These are phyloP conservation scores for Harringtonia aguacate DNA, from an alignment of 2,329 filamentous ascomycete genomes.

Conservation along the genomic window DNA sequence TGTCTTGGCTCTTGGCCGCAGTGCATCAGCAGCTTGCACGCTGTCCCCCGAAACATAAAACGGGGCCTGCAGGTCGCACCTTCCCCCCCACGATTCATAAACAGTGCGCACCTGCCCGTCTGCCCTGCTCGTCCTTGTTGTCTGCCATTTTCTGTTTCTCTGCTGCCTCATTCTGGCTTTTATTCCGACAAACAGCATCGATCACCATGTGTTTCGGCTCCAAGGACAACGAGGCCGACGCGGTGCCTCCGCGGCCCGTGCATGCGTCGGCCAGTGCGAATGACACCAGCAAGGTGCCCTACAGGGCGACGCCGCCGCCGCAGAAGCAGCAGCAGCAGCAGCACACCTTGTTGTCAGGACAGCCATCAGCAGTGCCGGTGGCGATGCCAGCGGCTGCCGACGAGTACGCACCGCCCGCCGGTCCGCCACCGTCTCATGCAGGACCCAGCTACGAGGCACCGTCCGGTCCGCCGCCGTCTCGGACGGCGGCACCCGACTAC, in stretches of 20 bases:
- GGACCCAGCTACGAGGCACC: neutral
- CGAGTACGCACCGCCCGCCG: conserved; percentile 11
- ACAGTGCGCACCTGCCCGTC: too few species aligned
- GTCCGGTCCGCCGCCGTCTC: neutral
- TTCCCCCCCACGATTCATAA: too few species aligned
- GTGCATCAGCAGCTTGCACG: too few species aligned
- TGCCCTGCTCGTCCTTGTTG: too few species aligned
- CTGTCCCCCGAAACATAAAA: too few species aligned
- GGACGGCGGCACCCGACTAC: conserved; percentile 6
- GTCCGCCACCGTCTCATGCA: too few species aligned
- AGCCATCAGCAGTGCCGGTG: too few species aligned
- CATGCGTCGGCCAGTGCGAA: neutral
- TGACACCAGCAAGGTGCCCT: too few species aligned
- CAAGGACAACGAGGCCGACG: conserved; percentile 5
- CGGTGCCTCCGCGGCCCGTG: conserved; percentile 2
- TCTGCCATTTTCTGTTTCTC: too few species aligned
- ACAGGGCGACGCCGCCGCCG: neutral
- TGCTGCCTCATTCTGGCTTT: neutral
- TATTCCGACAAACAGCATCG: neutral
- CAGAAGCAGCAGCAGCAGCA: neutral
- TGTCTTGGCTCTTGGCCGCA: too few species aligned
- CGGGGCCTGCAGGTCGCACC: too few species aligned
- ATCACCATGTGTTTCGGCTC: conserved; percentile 13
- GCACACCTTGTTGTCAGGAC: neutral
- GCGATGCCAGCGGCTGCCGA: neutral